Evolutionary conservation across 257 asterid species (phyloP).

Genomic region (Ophiorrhiza pumila): DNA sequence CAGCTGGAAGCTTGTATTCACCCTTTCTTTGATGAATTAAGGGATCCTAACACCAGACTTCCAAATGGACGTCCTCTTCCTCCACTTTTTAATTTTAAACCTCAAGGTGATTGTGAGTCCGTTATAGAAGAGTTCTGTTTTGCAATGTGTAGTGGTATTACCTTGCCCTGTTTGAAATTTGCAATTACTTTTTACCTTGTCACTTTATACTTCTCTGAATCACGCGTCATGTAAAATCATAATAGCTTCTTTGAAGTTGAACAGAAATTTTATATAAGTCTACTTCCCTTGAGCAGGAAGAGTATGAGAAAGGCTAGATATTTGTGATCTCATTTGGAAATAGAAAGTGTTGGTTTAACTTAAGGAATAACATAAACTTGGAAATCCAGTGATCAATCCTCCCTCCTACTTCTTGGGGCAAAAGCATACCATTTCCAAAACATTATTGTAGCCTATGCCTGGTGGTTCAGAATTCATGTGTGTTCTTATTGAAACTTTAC

Average conservation of each 20-base stretch:
- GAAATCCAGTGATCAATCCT: neutral
- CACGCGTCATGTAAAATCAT: neutral
- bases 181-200: neutral
- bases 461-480: neutral
- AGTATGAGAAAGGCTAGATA: neutral
- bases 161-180: neutral
- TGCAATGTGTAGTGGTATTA: neutral
- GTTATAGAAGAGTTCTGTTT: neutral
- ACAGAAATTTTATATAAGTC: neutral
- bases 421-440: neutral
- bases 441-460: neutral
- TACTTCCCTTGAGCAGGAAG: neutral
- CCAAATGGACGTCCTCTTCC: slow-evolving; percentile 99
- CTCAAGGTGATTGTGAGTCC: slow-evolving; percentile 57
- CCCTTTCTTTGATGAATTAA: slow-evolving; percentile 90
- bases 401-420: neutral
- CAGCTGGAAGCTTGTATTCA: slow-evolving; percentile 98
- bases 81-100: slow-evolving; percentile 86
- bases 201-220: neutral
- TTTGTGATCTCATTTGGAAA: neutral
- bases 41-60: slow-evolving; percentile 80
- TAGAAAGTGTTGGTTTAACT: neutral
- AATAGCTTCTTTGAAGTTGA: neutral
- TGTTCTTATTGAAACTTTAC: neutral
- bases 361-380: neutral